phyloP scores from a whole-genome alignment of 257 asterid genomes.

The Ligustrum vulgare region DNA sequence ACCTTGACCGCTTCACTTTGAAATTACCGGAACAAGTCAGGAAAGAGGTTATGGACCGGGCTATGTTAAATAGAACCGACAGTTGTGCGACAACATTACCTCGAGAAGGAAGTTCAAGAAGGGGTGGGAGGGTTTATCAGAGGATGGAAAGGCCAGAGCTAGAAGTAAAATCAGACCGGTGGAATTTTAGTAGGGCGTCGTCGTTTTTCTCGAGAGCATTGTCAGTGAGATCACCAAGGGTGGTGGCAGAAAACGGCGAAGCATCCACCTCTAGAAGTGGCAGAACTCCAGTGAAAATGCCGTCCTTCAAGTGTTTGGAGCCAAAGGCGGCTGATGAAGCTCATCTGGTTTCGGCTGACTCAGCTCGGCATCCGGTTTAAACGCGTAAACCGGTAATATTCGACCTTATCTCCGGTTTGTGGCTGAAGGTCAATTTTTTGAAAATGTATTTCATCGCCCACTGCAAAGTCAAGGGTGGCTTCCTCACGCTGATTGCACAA shows the following conservation, averaged over 20 bases:
- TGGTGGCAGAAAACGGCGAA: slow-evolving; percentile 30
- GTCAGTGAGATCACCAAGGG: slow-evolving; percentile 36
- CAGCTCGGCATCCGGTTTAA: slow-evolving; percentile 52
- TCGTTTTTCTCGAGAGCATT: slow-evolving; percentile 25
- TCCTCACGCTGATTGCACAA: neutral
- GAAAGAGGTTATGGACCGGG: slow-evolving; percentile 47
- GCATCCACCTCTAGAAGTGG: slow-evolving; percentile 35
- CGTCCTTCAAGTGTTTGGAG: slow-evolving; percentile 65
- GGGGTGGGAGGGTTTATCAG: slow-evolving; percentile 26
- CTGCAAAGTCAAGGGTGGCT: neutral
- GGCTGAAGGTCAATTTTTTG: neutral
- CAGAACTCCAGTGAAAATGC: slow-evolving; percentile 44
- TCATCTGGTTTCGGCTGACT: slow-evolving; percentile 31
- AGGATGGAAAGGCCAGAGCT: slow-evolving; percentile 30
- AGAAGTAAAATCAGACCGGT: slow-evolving; percentile 37
- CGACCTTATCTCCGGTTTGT: neutral
- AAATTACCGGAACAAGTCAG: slow-evolving; percentile 44
- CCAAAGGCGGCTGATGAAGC: slow-evolving; percentile 54
- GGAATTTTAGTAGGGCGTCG: slow-evolving; percentile 27
- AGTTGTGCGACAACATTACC: slow-evolving; percentile 29
- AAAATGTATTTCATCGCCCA: neutral
- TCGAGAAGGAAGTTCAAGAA: slow-evolving; percentile 28
- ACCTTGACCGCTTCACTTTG: slow-evolving; percentile 51
- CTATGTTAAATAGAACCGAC: slow-evolving; percentile 38
- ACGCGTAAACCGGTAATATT: neutral